Base-by-base conservation (phyloP, 805 yeast species). In the Saccharomyces kudriavzevii region DNA sequence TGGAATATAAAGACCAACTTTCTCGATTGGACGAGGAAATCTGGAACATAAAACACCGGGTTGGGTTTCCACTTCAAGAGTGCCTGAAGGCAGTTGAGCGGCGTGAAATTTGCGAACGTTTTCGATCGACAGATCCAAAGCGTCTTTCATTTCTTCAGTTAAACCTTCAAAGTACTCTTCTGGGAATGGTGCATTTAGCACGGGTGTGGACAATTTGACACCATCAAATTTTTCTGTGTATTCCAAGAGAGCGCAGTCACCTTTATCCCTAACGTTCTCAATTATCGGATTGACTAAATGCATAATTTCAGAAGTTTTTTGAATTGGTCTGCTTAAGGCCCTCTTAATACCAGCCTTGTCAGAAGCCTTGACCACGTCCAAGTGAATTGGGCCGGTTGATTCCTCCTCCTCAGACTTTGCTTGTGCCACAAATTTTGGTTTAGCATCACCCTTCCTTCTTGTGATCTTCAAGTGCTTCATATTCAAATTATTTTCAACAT, bases 1-100 rank as follows among this genome's bases (percentile, higher is more conserved):
- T 52, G 99, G 99, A 56, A 94, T 88, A 67, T 94, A 94, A 55
- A 95, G 79, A 56, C 99, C 99, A 52, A 94, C 99, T 55, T 81
- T 84, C 65, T 89, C 96, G 61, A 94, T 90, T 5, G 99, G 94
- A 65, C 96, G 83, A 14, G 98, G 87, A 70, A 94, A 94, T 64
- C 99, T 83, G 20, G 96, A 88, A 74, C 99, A 94, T 51, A 79
- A 73, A 26, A 94, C 98, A 60, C 99, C 99, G 2, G 96, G 95
- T 55, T 87, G 78, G 0, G 99, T 94, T 73, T 92, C 98, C 43
- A 94, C 96, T 6, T 77, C 78, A 70, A 92, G 73, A 10, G 85
- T 79, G 54, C 83, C 86, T 25, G 74, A 75, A 58, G 88, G 90
- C 55, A 87, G 75, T 72, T 94, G 99, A 3, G 98, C 99, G 27